A percentile compares a stretch with the other conserved stretches of the same genome.
Conservation (phyloP, 208 protist species). For the Jaenimonas drosophilae region DNA sequence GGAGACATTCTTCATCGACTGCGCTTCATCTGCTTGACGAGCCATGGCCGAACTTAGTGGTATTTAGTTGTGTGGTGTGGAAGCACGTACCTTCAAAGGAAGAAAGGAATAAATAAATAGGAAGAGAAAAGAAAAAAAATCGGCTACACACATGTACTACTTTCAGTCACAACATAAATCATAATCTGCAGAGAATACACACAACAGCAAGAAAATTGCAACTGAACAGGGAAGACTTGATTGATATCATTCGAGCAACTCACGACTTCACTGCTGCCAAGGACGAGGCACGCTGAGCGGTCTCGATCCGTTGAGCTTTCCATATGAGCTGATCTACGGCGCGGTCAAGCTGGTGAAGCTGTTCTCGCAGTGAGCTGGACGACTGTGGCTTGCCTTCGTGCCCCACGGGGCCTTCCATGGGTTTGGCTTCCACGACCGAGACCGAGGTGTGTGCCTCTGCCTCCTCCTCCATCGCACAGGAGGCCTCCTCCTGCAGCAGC, state of each 20-base stretch:
- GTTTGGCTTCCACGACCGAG: not conserved
- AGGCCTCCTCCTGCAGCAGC: slow-evolving; percentile 15
- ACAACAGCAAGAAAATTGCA: not conserved
- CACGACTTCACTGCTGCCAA: slow-evolving; percentile 16
- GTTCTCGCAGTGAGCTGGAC: no score
- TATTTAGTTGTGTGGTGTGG: not conserved
- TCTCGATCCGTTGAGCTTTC: slow-evolving; percentile 16
- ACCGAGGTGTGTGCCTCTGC: not conserved
- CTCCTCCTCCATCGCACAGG: not conserved
- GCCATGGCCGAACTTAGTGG: slow-evolving; percentile 19
- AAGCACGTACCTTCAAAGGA: not conserved
- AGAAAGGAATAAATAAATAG: slow-evolving; percentile 5
- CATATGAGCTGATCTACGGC: slow-evolving; percentile 16
- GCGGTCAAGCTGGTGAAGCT: slow-evolving; percentile 11
- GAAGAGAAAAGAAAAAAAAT: slow-evolving; percentile 6
- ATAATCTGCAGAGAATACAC: not conserved
- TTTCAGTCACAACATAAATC: not conserved
- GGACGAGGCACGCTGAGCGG: not conserved
- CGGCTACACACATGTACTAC: slow-evolving; percentile 4
- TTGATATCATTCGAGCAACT: not conserved
- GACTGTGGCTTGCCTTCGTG: no score
- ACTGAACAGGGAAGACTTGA: not conserved
- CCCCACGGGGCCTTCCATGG: no score
- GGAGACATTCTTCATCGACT: slow-evolving; percentile 62
- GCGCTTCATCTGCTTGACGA: slow-evolving; percentile 61